Evolutionary conservation across 2,329 filamentous ascomycete genomes (phyloP), one percentile per base, ranked within the genome.

Genomic region (Penicillium sp.): DNA sequence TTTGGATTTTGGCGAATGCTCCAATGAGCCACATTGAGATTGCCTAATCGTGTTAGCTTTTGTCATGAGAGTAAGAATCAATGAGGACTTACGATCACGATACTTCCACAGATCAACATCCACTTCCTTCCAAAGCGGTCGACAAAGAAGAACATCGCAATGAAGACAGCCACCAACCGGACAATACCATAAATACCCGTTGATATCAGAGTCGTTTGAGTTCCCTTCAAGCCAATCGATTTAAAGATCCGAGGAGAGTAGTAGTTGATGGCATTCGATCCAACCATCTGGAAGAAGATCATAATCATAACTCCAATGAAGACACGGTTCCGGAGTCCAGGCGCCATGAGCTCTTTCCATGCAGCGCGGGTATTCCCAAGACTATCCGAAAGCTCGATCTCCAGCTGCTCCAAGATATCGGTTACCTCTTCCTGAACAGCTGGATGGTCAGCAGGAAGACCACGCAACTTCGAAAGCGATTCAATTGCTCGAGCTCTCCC

Each of bases 21-120:
- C 86, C 87, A 55, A 89, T 83, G 65, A 88, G 83, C 74, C 83
- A 85, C 83, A 89, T 86, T 57, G 82, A 79, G 18, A 79, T 60
- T 15, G 80, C 85, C 74, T 85, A 81, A 0, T 81, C 81, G 44
- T 81, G 79, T 20, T 79, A 82, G 1, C 83, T 87, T 81, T 81
- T 12, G n/a, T 20, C 6, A 85, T 18, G 86, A 73, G 22, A 87
- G 73, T 4, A 75, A 35, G 15, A 5, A 14, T 1, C 29, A 18
- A 20, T 6, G 26, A 5, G 6, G 22, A 65, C 80, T 77, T 60
- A 85, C 75, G 56, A 87, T 81, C 18, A 87, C 86, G 0, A 89
- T 80, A 2, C 84, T 85, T 66, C 89, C 88, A 57, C 83, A 84
- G 6, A 82, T 81, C 59, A 88, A 84, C 62, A 86, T 69, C 18